Evolutionary conservation across 306 rosid genomes (phyloP).

Genomic region (Acacia confusa): DNA sequence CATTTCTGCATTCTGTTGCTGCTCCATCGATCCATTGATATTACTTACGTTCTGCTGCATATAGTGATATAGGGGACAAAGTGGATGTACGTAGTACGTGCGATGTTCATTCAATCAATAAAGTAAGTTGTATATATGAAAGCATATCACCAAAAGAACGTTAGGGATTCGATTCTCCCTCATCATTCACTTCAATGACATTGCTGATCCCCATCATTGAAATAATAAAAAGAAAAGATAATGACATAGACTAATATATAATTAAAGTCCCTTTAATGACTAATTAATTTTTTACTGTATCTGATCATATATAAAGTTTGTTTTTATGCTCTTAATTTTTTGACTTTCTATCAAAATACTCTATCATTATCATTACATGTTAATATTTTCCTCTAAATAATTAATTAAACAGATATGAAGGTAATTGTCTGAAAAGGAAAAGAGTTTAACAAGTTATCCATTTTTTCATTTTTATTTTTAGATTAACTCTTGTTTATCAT

Average conservation of each 20-base stretch:
- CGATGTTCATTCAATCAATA: neutral
- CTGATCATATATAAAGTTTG: neutral
- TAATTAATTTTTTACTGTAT: neutral
- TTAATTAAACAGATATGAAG: neutral
- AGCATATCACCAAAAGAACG: neutral
- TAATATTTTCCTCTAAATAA: no score
- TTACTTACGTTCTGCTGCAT: neutral
- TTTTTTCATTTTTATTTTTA: neutral
- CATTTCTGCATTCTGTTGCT: neutral
- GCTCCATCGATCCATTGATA: neutral
- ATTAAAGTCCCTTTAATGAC: neutral
- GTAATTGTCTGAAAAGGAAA: neutral
- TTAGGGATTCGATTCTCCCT: neutral
- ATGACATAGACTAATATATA: neutral
- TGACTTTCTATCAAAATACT: neutral
- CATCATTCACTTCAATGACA: neutral
- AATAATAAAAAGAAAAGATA: no score
- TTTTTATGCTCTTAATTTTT: neutral
- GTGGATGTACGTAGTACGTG: neutral
- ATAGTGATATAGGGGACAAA: neutral
- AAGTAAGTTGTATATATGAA: neutral
- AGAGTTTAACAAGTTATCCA: neutral
- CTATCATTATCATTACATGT: neutral
- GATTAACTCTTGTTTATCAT: neutral
- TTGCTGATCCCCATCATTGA: neutral